Base-by-base conservation (phyloP, 495 filamentous ascomycete species). In the Clavariopsis aquatica region DNA sequence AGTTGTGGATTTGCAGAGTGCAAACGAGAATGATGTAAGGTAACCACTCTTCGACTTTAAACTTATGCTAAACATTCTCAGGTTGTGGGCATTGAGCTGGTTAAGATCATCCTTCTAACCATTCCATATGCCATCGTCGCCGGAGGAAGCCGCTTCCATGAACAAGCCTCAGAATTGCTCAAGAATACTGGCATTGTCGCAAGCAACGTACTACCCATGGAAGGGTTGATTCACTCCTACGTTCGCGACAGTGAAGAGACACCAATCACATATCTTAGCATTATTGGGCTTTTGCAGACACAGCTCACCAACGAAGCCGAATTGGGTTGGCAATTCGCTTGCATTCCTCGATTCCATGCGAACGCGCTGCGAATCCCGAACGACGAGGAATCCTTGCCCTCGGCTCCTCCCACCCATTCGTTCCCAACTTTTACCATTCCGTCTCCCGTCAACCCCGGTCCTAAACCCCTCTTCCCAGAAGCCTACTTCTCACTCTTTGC, bases 151-250 rank as follows among this genome's bases (percentile, higher is more conserved):
- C 83, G 82, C 23, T 85, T 86, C 60, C 83, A 89, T 66, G 79
- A 85, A 38, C 86, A 89, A 66, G 92, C 92, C 13, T 75, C 78
- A 0, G 83, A 86, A 20, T 78, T 98, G n/a, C 84, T 99, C 67
- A 88, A 92, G 46, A 96, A 93, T 76, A 96, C 95, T 8, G 91
- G 92, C 61, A 89, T 96, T 68, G 92, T 97, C 70, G 91, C 92
- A 0, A 87, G 85, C 8, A 89, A 91, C 57, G 89, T 89, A 7
- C 91, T 95, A 69, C 81, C 88, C 1, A 80, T 96, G 29, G 91
- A 96, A 68, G 81, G 87, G 6, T 75, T 97, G 49, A 89, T 96
- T 31, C 88, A 96, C 63, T 89, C 92, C 8, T 96, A 92, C 68
- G 84, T 85, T 76, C 17, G 26, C 17, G 53, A 81, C 56, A 79